Evolutionary conservation across 2,329 filamentous ascomycete species (phyloP).

Genomic region (Dryadomyces quercivorus): DNA sequence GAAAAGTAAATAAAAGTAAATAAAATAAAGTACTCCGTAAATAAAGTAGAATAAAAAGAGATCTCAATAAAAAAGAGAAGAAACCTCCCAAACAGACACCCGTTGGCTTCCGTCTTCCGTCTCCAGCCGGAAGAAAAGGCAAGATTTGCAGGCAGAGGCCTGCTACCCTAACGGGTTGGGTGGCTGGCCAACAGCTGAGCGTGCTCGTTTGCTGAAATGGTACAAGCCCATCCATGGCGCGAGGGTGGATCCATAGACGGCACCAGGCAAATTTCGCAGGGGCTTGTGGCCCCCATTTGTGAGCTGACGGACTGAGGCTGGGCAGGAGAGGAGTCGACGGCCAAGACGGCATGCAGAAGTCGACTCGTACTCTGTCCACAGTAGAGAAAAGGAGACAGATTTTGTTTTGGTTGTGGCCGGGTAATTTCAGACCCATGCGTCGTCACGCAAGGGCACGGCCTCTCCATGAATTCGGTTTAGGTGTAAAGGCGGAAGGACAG

Average conservation of each 20-base stretch:
- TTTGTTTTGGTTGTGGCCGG: neutral
- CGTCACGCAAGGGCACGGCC: neutral
- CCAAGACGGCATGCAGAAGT: neutral
- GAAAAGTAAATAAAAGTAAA: neutral
- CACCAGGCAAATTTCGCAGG: no score
- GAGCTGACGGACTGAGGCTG: neutral
- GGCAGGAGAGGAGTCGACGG: neutral
- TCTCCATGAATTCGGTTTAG: neutral
- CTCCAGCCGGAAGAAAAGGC: neutral
- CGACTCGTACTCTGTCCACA: neutral
- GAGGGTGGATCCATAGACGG: no score
- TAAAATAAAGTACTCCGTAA: no score
- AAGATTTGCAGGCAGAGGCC: neutral
- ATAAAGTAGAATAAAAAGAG: neutral
- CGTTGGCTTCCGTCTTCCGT: no score
- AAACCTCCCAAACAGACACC: no score
- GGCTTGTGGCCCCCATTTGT: no score
- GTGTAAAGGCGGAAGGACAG: neutral
- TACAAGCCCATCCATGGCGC: no score
- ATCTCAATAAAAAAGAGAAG: neutral
- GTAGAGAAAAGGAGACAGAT: no score
- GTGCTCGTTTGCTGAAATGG: no score
- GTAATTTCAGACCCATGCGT: neutral
- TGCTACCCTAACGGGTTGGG: no score
- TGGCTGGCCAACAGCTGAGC: no score